phyloP scores from a whole-genome alignment of 352 stramenopile species.

The Peronosclerospora sorghi region DNA sequence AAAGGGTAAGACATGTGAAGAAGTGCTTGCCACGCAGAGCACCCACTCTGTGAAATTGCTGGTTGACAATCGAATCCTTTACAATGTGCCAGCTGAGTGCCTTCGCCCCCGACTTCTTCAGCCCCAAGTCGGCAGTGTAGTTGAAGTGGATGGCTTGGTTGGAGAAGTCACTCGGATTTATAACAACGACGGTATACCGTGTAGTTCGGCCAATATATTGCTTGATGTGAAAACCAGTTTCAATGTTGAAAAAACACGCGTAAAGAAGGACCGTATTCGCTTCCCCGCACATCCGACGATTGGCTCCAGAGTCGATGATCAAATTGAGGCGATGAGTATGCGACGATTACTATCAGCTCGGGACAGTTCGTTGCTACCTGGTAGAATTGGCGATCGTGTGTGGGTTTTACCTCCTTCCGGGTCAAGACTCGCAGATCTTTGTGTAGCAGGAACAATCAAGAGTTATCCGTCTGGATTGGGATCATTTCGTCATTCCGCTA shows the following conservation, averaged over 20 bases:
- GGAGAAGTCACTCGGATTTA: slow-evolving; percentile 50
- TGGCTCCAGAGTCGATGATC: slow-evolving; percentile 9
- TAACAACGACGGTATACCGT: slow-evolving; percentile 7
- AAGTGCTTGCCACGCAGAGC: slow-evolving; percentile 10
- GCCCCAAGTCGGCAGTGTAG: slow-evolving; percentile 59
- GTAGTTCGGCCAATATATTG: slow-evolving; percentile 7
- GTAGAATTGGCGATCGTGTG: slow-evolving; percentile 50
- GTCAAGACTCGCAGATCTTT: slow-evolving; percentile 26
- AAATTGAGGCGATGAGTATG: slow-evolving; percentile 65
- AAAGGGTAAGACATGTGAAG: slow-evolving; percentile 8
- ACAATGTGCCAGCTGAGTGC: slow-evolving; percentile 31
- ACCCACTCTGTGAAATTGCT: slow-evolving; percentile 35
- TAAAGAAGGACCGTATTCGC: slow-evolving; percentile 38
- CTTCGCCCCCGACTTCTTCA: slow-evolving; percentile 25
- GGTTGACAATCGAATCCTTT: slow-evolving; percentile 24
- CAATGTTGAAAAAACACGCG: slow-evolving; percentile 40
- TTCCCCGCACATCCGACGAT: slow-evolving; percentile 26
- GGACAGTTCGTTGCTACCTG: slow-evolving; percentile 39
- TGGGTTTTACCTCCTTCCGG: slow-evolving; percentile 37
- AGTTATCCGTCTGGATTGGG: slow-evolving; percentile 45
- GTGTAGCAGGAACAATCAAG: slow-evolving; percentile 47
- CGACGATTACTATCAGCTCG: slow-evolving; percentile 50
- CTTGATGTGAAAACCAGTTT: slow-evolving; percentile 43
- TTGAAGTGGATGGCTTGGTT: slow-evolving; percentile 52
- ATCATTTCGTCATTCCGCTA: slow-evolving; percentile 30